Conservation (phyloP, 192 early-diverging fungal genomes). For the Piromyces sp. region DNA sequence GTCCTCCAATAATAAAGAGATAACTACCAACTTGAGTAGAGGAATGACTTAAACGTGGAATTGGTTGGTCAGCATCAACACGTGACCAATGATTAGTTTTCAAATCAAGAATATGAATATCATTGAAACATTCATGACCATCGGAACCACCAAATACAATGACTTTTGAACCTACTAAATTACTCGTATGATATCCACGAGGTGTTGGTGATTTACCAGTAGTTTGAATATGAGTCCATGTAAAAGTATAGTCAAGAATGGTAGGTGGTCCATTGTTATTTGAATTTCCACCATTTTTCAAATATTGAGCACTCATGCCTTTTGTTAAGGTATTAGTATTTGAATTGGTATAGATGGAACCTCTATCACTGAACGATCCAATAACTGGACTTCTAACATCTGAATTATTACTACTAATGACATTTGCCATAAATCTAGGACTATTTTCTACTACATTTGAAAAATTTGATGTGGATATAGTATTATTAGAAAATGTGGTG, state of each 20-base stretch:
- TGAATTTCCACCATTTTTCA: background rate
- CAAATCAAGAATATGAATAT: slow-evolving; percentile 40
- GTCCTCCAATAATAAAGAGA: slow-evolving; percentile 73
- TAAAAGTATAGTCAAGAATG: background rate
- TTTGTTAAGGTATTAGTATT: background rate
- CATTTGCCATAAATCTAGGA: background rate
- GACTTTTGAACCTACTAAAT: slow-evolving; percentile 56
- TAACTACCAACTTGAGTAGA: slow-evolving; percentile 78
- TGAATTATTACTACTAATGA: no score
- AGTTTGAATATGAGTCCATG: slow-evolving; percentile 45
- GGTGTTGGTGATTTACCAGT: slow-evolving; percentile 46
- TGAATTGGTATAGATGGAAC: background rate
- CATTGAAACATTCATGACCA: slow-evolving; percentile 60
- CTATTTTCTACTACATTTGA: background rate
- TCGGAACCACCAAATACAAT: slow-evolving; percentile 77
- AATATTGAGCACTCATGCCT: no score
- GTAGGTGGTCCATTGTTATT: background rate
- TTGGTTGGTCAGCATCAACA: slow-evolving; percentile 36
- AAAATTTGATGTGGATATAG: background rate
- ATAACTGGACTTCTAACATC: background rate
- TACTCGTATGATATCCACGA: slow-evolving; percentile 76
- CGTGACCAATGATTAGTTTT: slow-evolving; percentile 29
- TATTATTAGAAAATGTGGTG: background rate
- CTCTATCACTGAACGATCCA: background rate
- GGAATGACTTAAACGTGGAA: slow-evolving; percentile 68